A percentile compares a stretch with the other conserved stretches of the same genome.
These are phyloP conservation scores for Pseudocercospora macadamiae DNA, from an alignment of 2,329 filamentous ascomycete genomes.

Conservation along the genomic window DNA sequence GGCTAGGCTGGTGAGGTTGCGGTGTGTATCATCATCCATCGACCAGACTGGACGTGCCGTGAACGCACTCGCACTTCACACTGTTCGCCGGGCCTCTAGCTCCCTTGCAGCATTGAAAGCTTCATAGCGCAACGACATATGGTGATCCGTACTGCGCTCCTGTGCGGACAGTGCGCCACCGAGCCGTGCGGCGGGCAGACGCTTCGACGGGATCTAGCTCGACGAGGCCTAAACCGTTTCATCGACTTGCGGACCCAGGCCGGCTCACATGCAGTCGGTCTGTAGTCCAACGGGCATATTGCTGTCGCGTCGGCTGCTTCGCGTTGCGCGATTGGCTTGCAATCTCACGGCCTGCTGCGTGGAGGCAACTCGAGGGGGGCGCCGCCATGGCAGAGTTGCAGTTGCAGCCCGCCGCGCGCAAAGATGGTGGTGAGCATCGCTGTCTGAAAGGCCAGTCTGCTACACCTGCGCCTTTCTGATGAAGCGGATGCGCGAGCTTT, in stretches of 20 bases:
- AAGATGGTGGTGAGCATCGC: not conserved
- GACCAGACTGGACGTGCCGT: too few species aligned
- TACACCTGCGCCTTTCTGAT: not conserved
- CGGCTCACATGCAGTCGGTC: constrained; percentile 4
- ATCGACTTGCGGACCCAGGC: not conserved
- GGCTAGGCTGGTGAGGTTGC: not conserved
- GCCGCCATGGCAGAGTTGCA: too few species aligned
- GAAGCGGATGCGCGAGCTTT: not conserved
- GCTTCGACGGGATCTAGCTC: too few species aligned
- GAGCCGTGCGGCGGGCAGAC: constrained; percentile 1
- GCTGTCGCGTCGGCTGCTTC: not conserved
- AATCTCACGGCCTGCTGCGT: not conserved
- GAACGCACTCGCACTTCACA: too few species aligned
- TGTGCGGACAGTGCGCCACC: not conserved
- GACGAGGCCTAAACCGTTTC: constrained; percentile 1
- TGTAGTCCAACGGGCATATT: constrained; percentile 2
- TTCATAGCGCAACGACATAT: not conserved
- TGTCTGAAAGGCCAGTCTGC: not conserved
- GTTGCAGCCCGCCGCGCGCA: too few species aligned
- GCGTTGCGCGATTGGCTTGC: not conserved
- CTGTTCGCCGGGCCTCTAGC: not conserved
- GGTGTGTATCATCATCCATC: constrained; percentile 2
- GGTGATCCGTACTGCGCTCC: not conserved
- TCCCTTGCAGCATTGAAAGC: not conserved
- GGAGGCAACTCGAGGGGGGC: not conserved